Base-by-base conservation (phyloP, 164 flowering plant species). In the Aristolochia fimbriata region DNA sequence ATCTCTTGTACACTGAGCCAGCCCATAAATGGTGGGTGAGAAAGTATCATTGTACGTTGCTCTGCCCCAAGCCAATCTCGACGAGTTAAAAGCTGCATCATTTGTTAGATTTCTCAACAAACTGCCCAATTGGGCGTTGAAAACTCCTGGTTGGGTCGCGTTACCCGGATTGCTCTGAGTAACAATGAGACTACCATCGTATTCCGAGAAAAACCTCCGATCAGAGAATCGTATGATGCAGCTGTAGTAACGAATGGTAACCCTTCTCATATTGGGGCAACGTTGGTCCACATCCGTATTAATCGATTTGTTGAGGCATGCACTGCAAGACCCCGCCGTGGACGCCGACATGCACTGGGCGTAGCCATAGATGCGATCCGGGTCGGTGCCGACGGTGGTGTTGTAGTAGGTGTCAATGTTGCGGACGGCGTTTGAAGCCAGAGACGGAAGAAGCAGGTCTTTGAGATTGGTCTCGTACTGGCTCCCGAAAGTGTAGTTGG, bases 1-100 rank as follows among this genome's bases (percentile, higher is more conserved):
- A 47, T 75, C 81, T 52, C 48, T 49, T 8, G 68, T 71, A 52
- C 86, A 82, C 64, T 82, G 83, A 6, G 65, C 81, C 24, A 80
- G 59, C 11, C 70, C 69, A 47, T 65, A 46, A 11, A 59, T 23
- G 1, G 27, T 23, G 1, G 27, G 63, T 19, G 13, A 15, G 76
- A 65, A 73, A 0, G 14, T 24, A 14, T 45, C 25, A 25, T 20
- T 17, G 16, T 2, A 15, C 9, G 6, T 25, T 0, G 23, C 31
- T 0, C 1, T 47, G 10, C 60, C 54, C 17, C 23, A 8, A 0
- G 47, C 60, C 25, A 47, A 47, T 30, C 25, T 64, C 6, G 55
- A 64, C 4, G 57, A n/a, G 2, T 9, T 11, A 4, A 45, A n/a
- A 14, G 51, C 56, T 2, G 50, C 56, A 0, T 3, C 24, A 5